phyloP scores from a whole-genome alignment of 805 yeast species.

The Komagataella pastoris region DNA sequence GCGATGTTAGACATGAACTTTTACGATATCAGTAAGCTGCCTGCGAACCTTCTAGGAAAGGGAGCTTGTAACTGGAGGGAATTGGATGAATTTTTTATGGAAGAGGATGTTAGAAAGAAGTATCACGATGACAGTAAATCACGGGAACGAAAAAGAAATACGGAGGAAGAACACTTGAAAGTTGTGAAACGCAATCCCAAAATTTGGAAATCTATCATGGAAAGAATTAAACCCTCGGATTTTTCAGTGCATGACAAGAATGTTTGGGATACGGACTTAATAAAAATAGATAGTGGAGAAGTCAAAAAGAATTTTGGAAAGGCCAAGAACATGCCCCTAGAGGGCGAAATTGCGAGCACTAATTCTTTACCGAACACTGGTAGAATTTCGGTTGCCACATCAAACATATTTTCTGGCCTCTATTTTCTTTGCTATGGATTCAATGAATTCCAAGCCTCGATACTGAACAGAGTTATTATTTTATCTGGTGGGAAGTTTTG shows the following conservation, averaged over 20 bases:
- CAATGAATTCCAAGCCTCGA: constrained; percentile 19
- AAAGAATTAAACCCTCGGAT: not conserved
- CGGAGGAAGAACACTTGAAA: constrained; percentile 2
- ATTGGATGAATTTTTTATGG: not conserved
- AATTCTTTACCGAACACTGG: not conserved
- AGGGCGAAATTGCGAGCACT: not conserved
- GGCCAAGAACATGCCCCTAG: not conserved
- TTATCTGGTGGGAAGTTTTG: constrained; percentile 27
- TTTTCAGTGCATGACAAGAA: not conserved
- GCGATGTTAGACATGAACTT: constrained; percentile 26
- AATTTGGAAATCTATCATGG: constrained; percentile 7
- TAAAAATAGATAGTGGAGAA: not conserved
- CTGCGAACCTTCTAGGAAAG: not conserved
- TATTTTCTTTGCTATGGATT: constrained; percentile 31
- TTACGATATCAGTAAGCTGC: constrained; percentile 18
- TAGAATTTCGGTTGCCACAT: not conserved
- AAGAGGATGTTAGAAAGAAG: not conserved
- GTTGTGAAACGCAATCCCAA: constrained; percentile 1
- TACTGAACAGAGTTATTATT: constrained; percentile 26
- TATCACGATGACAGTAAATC: not conserved
- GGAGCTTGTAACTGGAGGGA: constrained; percentile 1
- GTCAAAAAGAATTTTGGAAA: not conserved
- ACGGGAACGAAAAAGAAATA: not conserved
- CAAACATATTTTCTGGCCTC: constrained; percentile 25
- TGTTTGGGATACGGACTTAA: not conserved